Evolutionary conservation across 2,329 filamentous ascomycete species (phyloP).

Genomic region (Fusarium hostae): DNA sequence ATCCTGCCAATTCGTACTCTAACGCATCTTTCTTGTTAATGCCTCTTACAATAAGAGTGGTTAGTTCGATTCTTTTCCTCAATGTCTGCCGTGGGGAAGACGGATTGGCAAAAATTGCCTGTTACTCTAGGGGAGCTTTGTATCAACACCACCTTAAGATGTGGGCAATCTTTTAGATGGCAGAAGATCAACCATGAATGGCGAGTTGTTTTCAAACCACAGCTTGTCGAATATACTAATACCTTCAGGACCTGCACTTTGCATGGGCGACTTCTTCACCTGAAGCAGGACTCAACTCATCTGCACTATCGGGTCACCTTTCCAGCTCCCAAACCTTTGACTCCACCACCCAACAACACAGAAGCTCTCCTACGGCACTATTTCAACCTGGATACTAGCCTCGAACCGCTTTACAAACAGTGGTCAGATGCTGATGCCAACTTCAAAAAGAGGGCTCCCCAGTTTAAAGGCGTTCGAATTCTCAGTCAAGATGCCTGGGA

Average conservation of each 20-base stretch:
- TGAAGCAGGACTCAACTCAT: constrained; percentile 82
- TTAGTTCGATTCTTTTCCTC: not conserved
- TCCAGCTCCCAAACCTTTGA: constrained; percentile 49
- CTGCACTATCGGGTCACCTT: constrained; percentile 84
- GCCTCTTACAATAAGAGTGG: not conserved
- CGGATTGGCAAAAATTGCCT: constrained; percentile 89
- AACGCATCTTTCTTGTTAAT: not conserved
- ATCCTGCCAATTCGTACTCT: not conserved
- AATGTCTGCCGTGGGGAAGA: constrained; percentile 61
- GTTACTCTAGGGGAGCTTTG: constrained; percentile 86
- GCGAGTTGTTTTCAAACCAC: constrained; percentile 55
- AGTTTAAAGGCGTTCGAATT: constrained; percentile 91
- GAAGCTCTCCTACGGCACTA: constrained; percentile 82
- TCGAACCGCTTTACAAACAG: constrained; percentile 80
- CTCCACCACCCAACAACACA: constrained; percentile 68
- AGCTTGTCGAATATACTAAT: constrained; percentile 11
- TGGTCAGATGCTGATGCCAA: constrained; percentile 90
- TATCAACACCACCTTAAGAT: constrained; percentile 92
- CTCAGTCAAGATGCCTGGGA: constrained; percentile 97
- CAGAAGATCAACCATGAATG: constrained; percentile 86
- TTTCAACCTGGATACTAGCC: constrained; percentile 84
- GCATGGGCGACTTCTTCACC: constrained; percentile 82
- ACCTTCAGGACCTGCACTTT: constrained; percentile 78
- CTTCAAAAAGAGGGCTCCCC: constrained; percentile 86
- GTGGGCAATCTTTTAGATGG: constrained; percentile 98